Evolutionary conservation across 2,329 filamentous ascomycete genomes (phyloP).

Genomic region (Lecanosticta acicola): DNA sequence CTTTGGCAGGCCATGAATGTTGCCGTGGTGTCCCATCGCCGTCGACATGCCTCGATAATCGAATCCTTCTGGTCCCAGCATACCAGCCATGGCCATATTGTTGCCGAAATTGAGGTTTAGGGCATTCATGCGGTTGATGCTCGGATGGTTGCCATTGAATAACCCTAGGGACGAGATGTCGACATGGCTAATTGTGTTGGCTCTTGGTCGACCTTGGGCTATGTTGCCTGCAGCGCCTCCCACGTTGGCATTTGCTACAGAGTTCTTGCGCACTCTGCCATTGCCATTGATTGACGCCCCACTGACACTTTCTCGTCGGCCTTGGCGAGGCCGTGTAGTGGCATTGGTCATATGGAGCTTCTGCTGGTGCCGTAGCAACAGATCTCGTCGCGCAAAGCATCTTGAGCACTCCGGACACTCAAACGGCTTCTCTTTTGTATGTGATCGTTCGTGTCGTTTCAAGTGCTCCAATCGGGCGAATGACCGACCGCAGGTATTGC

Average conservation of each 20-base stretch:
- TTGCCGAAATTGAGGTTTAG: constrained; percentile 19
- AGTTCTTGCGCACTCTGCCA: constrained; percentile 85
- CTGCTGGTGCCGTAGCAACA: constrained; percentile 92
- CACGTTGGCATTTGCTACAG: constrained; percentile 60
- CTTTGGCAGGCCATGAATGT: constrained; percentile 67
- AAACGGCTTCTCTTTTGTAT: constrained; percentile 98
- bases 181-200: constrained; percentile 94
- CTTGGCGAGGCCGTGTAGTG: constrained; percentile 76
- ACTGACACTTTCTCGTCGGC: constrained; percentile 76
- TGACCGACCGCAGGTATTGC: constrained; percentile 80
- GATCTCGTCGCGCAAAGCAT: constrained; percentile 89
- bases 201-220: constrained; percentile 71
- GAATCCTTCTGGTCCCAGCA: constrained; percentile 52
- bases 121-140: constrained; percentile 26
- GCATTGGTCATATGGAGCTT: constrained; percentile 94
- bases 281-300: constrained; percentile 62
- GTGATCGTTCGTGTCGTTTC: constrained; percentile 95
- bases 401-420: constrained; percentile 90
- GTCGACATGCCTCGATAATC: constrained; percentile 69
- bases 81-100: constrained; percentile 52
- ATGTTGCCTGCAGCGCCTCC: constrained; percentile 45
- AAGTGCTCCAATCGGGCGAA: constrained; percentile 94
- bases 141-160: constrained; percentile 23
- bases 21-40: constrained; percentile 60
- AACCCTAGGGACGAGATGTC: constrained; percentile 66